Conservation (phyloP, 768 basidiomycete genomes). For the Amanita rimosa region DNA sequence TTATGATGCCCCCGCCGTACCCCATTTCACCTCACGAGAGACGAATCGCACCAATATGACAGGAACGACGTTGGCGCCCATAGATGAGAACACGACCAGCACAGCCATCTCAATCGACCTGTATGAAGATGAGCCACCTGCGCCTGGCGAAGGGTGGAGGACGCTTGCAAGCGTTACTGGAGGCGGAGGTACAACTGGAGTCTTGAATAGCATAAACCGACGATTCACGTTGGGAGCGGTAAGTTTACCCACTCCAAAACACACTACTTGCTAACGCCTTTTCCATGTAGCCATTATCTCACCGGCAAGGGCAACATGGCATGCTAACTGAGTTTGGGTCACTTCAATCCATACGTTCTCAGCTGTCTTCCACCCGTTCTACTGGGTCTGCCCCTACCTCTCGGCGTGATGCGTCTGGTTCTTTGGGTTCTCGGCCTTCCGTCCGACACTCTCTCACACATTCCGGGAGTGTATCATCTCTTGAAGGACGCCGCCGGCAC, state of each 20-base stretch:
- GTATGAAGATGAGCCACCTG: conserved; percentile 60
- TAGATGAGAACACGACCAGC: conserved; percentile 14
- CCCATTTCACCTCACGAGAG: not conserved
- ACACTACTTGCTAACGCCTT: conserved; percentile 5
- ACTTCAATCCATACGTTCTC: conserved; percentile 51
- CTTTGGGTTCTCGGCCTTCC: conserved; percentile 41
- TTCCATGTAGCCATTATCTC: conserved; percentile 21
- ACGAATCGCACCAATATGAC: conserved; percentile 1
- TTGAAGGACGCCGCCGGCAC: conserved; percentile 29
- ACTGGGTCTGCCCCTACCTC: conserved; percentile 44
- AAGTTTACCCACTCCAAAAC: conserved; percentile 15
- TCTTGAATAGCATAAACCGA: conserved; percentile 19
- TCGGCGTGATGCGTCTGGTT: conserved; percentile 27
- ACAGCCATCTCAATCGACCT: conserved; percentile 40
- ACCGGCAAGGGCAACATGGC: conserved; percentile 26
- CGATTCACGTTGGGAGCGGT: conserved; percentile 57
- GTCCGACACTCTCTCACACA: conserved; percentile 29
- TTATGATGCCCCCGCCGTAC: not conserved
- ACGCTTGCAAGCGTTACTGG: conserved; percentile 30
- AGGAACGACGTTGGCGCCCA: conserved; percentile 3
- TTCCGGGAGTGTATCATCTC: conserved; percentile 41
- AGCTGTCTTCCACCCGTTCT: conserved; percentile 38
- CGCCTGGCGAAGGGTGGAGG: conserved; percentile 51
- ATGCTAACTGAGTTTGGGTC: conserved; percentile 54
- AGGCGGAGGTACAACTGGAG: conserved; percentile 11